These are phyloP conservation scores for Leishmania braziliensis DNA, from an alignment of 208 protist species.

Conservation along the genomic window DNA sequence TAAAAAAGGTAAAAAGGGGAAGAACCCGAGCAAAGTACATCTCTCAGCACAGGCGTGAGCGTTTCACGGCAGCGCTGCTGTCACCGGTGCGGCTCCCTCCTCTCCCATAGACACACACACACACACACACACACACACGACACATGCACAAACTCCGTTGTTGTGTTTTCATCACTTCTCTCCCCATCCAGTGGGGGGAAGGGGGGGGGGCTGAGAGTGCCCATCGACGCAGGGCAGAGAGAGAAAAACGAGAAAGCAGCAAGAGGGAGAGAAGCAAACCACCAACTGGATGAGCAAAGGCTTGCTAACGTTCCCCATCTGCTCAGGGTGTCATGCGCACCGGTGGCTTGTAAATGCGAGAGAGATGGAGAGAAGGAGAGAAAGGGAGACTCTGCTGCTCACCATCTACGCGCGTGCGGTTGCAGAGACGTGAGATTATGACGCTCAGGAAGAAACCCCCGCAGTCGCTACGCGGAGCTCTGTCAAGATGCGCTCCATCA, in stretches of 20 bases:
- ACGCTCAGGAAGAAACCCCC: background rate
- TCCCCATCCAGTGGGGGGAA: background rate
- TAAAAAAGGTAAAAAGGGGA: background rate
- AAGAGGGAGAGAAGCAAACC: too few species aligned
- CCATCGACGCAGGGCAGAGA: background rate
- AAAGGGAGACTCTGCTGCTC: background rate
- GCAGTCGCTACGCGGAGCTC: conserved; percentile 36
- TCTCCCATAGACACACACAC: background rate
- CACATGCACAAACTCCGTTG: background rate
- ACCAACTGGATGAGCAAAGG: background rate
- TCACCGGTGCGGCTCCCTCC: background rate
- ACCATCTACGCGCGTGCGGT: background rate
- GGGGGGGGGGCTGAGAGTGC: background rate
- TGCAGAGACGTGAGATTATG: background rate
- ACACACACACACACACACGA: background rate
- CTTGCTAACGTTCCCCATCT: background rate
- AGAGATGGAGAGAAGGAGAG: background rate
- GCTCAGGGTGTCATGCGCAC: background rate
- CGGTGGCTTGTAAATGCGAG: background rate
- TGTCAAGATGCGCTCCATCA: conserved; percentile 37
- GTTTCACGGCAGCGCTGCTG: background rate
- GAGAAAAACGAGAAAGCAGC: background rate
- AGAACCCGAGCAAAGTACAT: background rate
- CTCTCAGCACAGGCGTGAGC: background rate
- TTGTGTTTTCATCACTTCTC: background rate